Evolutionary conservation across 2,329 filamentous ascomycete species (phyloP), one percentile per base, ranked within the genome.

Genomic region (Penicillium sp.): DNA sequence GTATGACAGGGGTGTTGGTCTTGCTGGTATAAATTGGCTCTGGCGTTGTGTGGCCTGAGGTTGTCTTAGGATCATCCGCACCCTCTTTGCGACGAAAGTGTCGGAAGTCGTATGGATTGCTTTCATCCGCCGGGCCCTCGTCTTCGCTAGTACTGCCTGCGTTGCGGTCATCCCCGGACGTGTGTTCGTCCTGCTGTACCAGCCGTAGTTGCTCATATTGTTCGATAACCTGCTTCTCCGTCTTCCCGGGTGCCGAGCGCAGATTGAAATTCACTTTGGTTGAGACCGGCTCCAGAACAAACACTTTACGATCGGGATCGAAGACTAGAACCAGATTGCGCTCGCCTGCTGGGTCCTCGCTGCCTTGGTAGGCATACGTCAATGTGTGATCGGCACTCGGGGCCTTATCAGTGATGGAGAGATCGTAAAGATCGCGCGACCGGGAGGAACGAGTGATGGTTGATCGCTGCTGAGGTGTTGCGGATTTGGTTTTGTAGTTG

Each of bases 251-350:
- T 10, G 81, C 81, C 39, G 77, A 80, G 36, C 79, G 81, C 38
- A 95, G 69, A 64, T 95, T 96, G 83, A 95, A 90, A 57, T 87
- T 83, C 67, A 94, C 85, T 26, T 83, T 82, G n/a, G 83, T 84
- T 59, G 87, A 80, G 39, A 96, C 73, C 36, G 81, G 81, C 69
- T 96, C 88, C 39, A 96, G 76, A 18, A 93, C 81, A 51, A 93
- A 93, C 40, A 78, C 83, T 57, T 91, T 81, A 36, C 80, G 81
- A 13, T 75, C 71, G 7, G 83, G 75, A 63, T 94, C 86, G 59
- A 91, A 93, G 42, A 91, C 78, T 36, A 94, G 76, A 7, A 76
- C 70, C 33, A 71, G 51, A 33, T 61, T 63, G 37, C 57, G 62
- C 21, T 61, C 57, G 21, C 60, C 53, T 2, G 56, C 47, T 9